Evolutionary conservation across 169 alveolate genomes (phyloP).

Genomic region (Plasmodium falciparum): DNA sequence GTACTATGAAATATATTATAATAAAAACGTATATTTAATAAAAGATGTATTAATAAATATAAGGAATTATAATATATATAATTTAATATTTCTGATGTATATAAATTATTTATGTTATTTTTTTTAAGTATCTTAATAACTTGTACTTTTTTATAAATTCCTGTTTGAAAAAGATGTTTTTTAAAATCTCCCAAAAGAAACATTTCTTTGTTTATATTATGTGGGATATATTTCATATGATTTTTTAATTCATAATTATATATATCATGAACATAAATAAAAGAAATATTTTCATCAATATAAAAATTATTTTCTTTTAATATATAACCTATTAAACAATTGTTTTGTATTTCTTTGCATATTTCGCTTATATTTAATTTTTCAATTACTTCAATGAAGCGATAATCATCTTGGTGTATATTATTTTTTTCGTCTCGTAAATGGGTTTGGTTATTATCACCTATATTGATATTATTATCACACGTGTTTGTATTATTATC

Average conservation of each 20-base stretch:
- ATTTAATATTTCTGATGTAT: slow-evolving; percentile 65
- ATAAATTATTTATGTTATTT: slow-evolving; percentile 29
- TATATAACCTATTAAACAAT: slow-evolving; percentile 37
- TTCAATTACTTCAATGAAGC: slow-evolving; percentile 34
- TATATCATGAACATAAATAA: slow-evolving; percentile 17
- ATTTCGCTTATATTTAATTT: slow-evolving; percentile 12
- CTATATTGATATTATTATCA: too few relatives aligned
- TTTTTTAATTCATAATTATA: slow-evolving; percentile 38
- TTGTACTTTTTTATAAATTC: slow-evolving; percentile 59
- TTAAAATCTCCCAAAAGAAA: slow-evolving; percentile 49
- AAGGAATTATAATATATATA: slow-evolving; percentile 49
- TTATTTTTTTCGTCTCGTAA: too few relatives aligned
- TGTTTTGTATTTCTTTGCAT: slow-evolving; percentile 8
- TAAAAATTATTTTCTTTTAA: slow-evolving; percentile 57
- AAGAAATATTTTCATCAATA: slow-evolving; percentile 18
- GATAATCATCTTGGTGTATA: too few relatives aligned
- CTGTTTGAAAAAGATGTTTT: slow-evolving; percentile 45
- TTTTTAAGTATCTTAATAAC: slow-evolving; percentile 42
- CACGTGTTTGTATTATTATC: too few relatives aligned
- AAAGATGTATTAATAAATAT: slow-evolving; percentile 40
- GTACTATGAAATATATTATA: slow-evolving; percentile 23
- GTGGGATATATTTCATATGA: slow-evolving; percentile 58
- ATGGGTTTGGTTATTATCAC: too few relatives aligned
- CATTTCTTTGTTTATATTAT: slow-evolving; percentile 41
- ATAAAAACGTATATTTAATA: slow-evolving; percentile 43